phyloP scores from a whole-genome alignment of 2,329 filamentous ascomycete species.

The Tetracladium maxilliforme region DNA sequence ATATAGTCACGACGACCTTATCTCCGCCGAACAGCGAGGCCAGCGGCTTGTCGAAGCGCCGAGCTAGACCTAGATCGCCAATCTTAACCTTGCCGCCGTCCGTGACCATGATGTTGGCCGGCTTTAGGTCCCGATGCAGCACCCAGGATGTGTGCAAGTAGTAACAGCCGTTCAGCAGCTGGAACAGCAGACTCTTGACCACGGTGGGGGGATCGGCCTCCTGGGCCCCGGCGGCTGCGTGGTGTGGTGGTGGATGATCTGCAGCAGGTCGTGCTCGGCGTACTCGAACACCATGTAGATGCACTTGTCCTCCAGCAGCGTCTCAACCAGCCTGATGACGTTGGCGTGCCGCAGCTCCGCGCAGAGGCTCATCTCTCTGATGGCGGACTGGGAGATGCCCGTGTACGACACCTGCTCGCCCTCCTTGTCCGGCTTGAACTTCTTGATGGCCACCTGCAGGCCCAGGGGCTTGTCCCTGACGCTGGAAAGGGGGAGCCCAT shows the following conservation, averaged over 20 bases:
- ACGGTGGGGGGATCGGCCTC: slow-evolving; percentile 80
- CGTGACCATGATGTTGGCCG: slow-evolving; percentile 97
- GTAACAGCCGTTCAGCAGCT: slow-evolving; percentile 84
- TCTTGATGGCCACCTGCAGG: slow-evolving; percentile 83
- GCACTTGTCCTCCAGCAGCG: slow-evolving; percentile 95
- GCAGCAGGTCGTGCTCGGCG: slow-evolving; percentile 89
- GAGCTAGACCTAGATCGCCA: slow-evolving; percentile 81
- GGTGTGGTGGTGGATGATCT: slow-evolving; percentile 97
- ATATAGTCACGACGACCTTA: slow-evolving; percentile 97
- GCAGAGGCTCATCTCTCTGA: slow-evolving; percentile 94
- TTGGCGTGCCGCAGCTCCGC: slow-evolving; percentile 82
- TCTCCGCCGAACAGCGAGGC: slow-evolving; percentile 87
- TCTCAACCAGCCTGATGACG: slow-evolving; percentile 82
- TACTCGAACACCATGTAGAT: slow-evolving; percentile 99
- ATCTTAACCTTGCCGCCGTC: slow-evolving; percentile 84
- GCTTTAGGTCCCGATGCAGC: slow-evolving; percentile 89
- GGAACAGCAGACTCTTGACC: slow-evolving; percentile 89
- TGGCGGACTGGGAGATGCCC: slow-evolving; percentile 91
- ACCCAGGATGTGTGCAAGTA: slow-evolving; percentile 97
- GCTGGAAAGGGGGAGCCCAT: too few species aligned
- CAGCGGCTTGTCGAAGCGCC: slow-evolving; percentile 85
- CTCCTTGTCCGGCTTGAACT: slow-evolving; percentile 75
- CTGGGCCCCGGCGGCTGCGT: slow-evolving; percentile 67
- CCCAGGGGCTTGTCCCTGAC: too few species aligned
- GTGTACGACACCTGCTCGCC: slow-evolving; percentile 91